Evolutionary conservation across 495 filamentous ascomycete species (phyloP).

Genomic region (Xylaria bambusicola): DNA sequence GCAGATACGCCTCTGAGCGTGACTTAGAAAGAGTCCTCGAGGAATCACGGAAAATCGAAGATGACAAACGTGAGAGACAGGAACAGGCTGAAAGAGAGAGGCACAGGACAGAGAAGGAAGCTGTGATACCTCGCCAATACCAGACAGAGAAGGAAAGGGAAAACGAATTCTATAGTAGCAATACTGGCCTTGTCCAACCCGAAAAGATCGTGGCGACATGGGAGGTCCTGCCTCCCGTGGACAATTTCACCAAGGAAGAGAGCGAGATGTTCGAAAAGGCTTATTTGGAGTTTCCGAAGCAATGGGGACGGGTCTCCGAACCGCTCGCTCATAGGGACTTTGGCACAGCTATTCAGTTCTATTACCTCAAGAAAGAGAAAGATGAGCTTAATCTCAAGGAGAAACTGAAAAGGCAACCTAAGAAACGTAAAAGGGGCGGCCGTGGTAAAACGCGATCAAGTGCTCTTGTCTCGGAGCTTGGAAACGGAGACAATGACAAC

Average conservation of each 20-base stretch:
- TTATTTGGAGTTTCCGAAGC: conserved; percentile 83
- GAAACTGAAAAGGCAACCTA: conserved; percentile 72
- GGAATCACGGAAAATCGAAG: conserved; percentile 74
- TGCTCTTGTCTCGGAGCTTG: conserved; percentile 73
- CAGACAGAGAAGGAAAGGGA: conserved; percentile 50
- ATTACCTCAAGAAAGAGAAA: conserved; percentile 94
- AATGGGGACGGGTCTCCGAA: conserved; percentile 87
- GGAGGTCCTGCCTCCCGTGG: conserved; percentile 70
- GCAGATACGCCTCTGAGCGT: conserved; percentile 62
- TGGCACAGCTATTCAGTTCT: conserved; percentile 88
- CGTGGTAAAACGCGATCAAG: conserved; percentile 69
- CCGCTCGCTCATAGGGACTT: conserved; percentile 71
- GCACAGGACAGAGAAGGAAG: conserved; percentile 80
- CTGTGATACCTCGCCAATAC: conserved; percentile 78
- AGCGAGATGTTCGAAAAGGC: conserved; percentile 73
- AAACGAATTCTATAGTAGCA: conserved; percentile 67
- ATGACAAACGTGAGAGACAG: conserved; percentile 70
- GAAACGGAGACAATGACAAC: conserved; percentile 56
- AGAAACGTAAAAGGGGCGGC: conserved; percentile 58
- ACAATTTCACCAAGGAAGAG: conserved; percentile 84
- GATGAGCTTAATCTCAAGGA: conserved; percentile 83
- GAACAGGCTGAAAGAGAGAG: conserved; percentile 69
- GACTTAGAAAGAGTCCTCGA: conserved; percentile 77
- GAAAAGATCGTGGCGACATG: conserved; percentile 68
- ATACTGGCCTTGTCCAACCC: conserved; percentile 67